These are phyloP conservation scores for Hypoxylon rickii DNA, from an alignment of 495 filamentous ascomycete genomes.

Conservation along the genomic window DNA sequence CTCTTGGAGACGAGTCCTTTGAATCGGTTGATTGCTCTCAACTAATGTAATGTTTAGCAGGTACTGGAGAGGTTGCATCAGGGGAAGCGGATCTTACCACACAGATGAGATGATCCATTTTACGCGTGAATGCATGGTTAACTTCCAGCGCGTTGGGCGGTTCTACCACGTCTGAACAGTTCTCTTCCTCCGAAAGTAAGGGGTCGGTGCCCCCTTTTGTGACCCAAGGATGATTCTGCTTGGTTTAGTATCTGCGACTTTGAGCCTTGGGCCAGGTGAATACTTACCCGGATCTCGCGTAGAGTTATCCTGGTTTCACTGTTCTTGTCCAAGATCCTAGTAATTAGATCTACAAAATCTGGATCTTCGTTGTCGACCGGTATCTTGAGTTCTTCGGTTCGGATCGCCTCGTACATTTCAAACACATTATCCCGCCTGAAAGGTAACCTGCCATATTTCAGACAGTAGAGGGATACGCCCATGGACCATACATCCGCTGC, in stretches of 20 bases:
- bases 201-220: conserved; percentile 81
- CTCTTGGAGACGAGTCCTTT: conserved; percentile 57
- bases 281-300: conserved; percentile 72
- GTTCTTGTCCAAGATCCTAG: conserved; percentile 73
- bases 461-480: conserved; percentile 93
- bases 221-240: conserved; percentile 91
- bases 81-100: conserved; percentile 64
- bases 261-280: background rate
- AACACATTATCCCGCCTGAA: conserved; percentile 79
- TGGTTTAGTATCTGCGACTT: conserved; percentile 10
- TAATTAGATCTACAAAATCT: conserved; percentile 70
- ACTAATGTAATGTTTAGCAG: conserved; percentile 53
- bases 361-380: conserved; percentile 62
- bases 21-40: conserved; percentile 91
- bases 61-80: background rate
- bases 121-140: conserved; percentile 85
- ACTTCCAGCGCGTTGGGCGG: conserved; percentile 87
- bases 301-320: conserved; percentile 80
- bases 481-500: conserved; percentile 98
- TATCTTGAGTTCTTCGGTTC: conserved; percentile 58
- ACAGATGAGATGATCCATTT: conserved; percentile 79
- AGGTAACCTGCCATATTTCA: conserved; percentile 84
- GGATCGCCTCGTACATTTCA: conserved; percentile 89
- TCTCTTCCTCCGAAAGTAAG: conserved; percentile 80
- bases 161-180: conserved; percentile 78